Base-by-base conservation (phyloP, 2,329 filamentous ascomycete genomes). In the Aspergillus caelatus region DNA sequence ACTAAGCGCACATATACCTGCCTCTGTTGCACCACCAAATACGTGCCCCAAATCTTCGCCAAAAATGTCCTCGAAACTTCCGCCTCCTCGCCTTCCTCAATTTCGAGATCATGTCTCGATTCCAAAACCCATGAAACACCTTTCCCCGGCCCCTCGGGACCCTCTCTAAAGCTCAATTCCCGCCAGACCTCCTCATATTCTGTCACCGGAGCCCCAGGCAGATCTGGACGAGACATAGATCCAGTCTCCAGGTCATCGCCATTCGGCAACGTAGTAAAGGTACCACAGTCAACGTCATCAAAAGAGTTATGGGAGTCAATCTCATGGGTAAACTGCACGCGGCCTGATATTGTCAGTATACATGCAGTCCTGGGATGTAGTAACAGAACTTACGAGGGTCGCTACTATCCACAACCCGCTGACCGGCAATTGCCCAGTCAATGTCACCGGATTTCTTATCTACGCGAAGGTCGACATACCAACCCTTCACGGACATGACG, bases 151-250 rank as follows among this genome's bases (percentile, higher is more conserved):
- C 72, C 75, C 16, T 75, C 70, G 0, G 76, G 77, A 2, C 77
- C 72, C 2, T 64, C 57, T 10, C 58, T 60, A 12, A 81, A 71
- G 3, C 76, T 69, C 2, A 79, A 74, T 48, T 88, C 85, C 1
- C 78, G 74, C 89, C 89, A 92, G 2, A 90, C 72, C 74, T 92
- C 90, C 72, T 91, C 89, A 67, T 93, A 92, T 9, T 73, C 69
- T 4, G 71, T 72, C 0, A 77, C 63, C 3, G 73, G 74, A 11
- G 69, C 67, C 2, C 74, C 75, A 0, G 74, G 71, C 0, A 74
- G 60, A 66, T 80, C 76, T 26, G 72, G 69, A 16, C 75, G 76
- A 26, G 77, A 71, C 79, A 81, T 81, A 1, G 66, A 68, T 0
- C 79, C 79, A 0, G 70, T 75, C 61, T 81, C 79, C 0, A 81